Evolutionary conservation across 257 asterid species (phyloP).

Genomic region (Rhazya stricta): DNA sequence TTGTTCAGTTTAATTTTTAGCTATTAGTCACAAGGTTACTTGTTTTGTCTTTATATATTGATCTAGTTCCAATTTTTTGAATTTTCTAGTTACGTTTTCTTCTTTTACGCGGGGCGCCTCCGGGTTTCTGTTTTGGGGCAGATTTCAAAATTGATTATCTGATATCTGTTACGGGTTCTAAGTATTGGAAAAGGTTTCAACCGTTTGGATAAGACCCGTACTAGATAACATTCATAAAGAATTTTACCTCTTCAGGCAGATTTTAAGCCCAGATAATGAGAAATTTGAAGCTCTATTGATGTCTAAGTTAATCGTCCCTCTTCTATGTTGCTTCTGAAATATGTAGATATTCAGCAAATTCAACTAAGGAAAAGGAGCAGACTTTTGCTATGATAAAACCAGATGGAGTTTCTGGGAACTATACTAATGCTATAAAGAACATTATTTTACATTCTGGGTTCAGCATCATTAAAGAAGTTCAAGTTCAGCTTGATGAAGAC

Average conservation of each 20-base stretch:
- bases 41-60: background rate
- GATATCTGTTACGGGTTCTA: background rate
- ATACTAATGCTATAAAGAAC: slow-evolving; percentile 49
- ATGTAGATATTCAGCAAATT: slow-evolving; percentile 40
- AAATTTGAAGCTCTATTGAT: background rate
- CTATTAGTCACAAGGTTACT: background rate
- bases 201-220: background rate
- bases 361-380: slow-evolving; percentile 35
- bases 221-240: background rate
- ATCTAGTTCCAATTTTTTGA: background rate
- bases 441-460: slow-evolving; percentile 55
- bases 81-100: background rate
- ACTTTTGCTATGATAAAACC: slow-evolving; percentile 85
- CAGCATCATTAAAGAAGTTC: slow-evolving; percentile 42
- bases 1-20: background rate
- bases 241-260: background rate
- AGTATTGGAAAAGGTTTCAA: background rate
- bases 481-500: slow-evolving; percentile 53
- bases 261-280: background rate
- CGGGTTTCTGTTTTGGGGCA: background rate
- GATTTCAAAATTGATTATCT: background rate
- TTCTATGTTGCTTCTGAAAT: slow-evolving; percentile 15
- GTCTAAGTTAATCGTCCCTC: background rate
- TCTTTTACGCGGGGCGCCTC: background rate
- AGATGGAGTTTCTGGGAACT: slow-evolving; percentile 67